phyloP scores from a whole-genome alignment of 1,284 basidiomycete species.

The Apiotrichum montevideense region DNA sequence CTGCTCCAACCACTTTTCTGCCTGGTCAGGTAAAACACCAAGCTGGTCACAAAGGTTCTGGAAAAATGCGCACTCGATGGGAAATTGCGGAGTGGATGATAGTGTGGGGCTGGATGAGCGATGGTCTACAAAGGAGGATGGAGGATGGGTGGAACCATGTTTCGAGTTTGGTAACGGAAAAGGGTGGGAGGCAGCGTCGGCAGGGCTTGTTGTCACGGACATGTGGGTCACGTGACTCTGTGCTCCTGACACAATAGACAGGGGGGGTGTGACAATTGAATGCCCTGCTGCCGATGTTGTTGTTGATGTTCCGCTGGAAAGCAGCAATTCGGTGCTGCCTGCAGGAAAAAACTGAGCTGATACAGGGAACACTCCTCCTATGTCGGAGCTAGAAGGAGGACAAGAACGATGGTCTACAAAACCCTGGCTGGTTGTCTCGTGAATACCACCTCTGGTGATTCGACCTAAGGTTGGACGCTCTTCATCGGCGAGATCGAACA shows the following conservation, averaged over 20 bases:
- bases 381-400: too few species aligned
- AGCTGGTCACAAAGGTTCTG: slow-evolving; percentile 43
- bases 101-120: background rate
- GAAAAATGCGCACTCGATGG: slow-evolving; percentile 18
- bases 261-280: background rate
- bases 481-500: slow-evolving; percentile 7
- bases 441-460: background rate
- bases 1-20: background rate
- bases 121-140: background rate
- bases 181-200: background rate
- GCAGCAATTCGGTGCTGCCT: too few species aligned
- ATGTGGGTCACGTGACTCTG: background rate
- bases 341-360: background rate
- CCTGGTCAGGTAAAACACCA: slow-evolving; percentile 33
- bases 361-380: too few species aligned
- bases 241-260: background rate
- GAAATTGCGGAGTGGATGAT: background rate
- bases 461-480: background rate
- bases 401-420: too few species aligned
- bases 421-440: too few species aligned
- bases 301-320: background rate
- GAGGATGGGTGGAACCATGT: background rate
- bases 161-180: background rate
- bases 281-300: background rate
- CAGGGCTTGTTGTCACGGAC: too few species aligned